These are phyloP conservation scores for Botrytis galanthina DNA, from an alignment of 2,329 filamentous ascomycete genomes.

Conservation along the genomic window DNA sequence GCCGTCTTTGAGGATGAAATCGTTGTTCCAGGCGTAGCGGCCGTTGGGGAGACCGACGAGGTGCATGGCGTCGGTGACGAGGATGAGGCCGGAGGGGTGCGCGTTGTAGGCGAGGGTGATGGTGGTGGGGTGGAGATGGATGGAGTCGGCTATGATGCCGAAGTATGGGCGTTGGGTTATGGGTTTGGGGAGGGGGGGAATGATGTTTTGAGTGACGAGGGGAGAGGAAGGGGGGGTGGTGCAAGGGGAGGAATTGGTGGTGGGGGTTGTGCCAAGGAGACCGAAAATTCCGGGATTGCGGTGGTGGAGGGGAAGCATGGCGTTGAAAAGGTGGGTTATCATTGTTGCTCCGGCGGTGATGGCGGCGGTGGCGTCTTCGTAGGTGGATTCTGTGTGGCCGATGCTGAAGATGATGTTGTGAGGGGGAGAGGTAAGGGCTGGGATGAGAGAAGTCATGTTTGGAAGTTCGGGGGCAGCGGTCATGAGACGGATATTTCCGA, in stretches of 20 bases:
- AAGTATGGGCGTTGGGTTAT: constrained; percentile 64
- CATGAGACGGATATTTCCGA: constrained; percentile 65
- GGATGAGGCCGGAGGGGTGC: constrained; percentile 78
- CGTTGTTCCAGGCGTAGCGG: constrained; percentile 74
- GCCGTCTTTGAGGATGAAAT: constrained; percentile 67
- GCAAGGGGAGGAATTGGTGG: constrained; percentile 19
- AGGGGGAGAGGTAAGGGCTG: constrained; percentile 55
- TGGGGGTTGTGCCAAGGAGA: constrained; percentile 67
- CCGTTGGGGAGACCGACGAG: constrained; percentile 82
- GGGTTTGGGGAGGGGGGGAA: neutral
- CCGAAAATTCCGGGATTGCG: constrained; percentile 90
- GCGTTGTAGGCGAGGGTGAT: constrained; percentile 88
- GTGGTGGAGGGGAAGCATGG: constrained; percentile 87
- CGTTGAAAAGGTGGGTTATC: constrained; percentile 94
- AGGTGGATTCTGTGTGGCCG: constrained; percentile 84
- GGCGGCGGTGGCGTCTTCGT: constrained; percentile 72
- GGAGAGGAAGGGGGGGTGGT: neutral
- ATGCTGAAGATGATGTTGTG: constrained; percentile 72
- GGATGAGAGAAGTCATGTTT: constrained; percentile 66
- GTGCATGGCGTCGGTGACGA: constrained; percentile 92
- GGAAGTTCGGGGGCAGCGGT: constrained; percentile 83
- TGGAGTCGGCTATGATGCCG: constrained; percentile 86
- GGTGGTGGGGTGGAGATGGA: constrained; percentile 83
- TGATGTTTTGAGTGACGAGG: constrained; percentile 45
- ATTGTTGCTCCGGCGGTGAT: constrained; percentile 76